A percentile compares a stretch with the other conserved stretches of the same genome.
Evolutionary conservation across 345 rosid genomes (phyloP).

Genomic region (Pistacia integerrima): DNA sequence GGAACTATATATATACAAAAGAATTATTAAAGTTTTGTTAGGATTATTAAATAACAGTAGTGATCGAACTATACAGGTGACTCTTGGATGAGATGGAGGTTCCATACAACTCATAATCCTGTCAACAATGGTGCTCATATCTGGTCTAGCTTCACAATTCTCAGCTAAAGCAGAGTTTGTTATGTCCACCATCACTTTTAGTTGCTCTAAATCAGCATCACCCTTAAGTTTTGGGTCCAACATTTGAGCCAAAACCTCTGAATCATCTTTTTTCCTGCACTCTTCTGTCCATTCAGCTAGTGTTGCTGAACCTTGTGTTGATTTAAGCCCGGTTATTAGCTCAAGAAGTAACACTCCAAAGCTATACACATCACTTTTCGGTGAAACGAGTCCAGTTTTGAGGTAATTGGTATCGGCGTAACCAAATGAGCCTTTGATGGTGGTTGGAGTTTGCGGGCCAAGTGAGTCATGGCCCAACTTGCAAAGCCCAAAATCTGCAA

Average conservation of each 20-base stretch:
- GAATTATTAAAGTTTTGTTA: too few species aligned
- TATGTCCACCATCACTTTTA: constrained; percentile 30
- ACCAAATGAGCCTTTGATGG: constrained; percentile 43
- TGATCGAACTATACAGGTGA: constrained; percentile 20
- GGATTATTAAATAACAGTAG: too few species aligned
- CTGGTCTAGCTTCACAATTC: constrained; percentile 40
- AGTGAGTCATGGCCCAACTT: constrained; percentile 31
- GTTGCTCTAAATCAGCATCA: constrained; percentile 30
- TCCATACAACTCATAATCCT: constrained; percentile 29
- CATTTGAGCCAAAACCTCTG: constrained; percentile 19
- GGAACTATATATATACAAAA: too few species aligned
- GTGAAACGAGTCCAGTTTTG: constrained; percentile 36
- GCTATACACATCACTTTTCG: constrained; percentile 45
- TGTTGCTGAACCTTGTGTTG: constrained; percentile 37
- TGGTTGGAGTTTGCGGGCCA: constrained; percentile 19
- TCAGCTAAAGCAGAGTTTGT: constrained; percentile 37
- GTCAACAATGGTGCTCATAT: constrained; percentile 29
- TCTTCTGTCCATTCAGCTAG: constrained; percentile 45
- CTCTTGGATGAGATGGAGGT: neutral
- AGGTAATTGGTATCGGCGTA: constrained; percentile 39
- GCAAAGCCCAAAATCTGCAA: constrained; percentile 52
- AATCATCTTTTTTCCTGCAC: constrained; percentile 24
- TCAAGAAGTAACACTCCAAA: constrained; percentile 43
- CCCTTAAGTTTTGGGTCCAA: constrained; percentile 48
- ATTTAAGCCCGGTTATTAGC: constrained; percentile 40